Evolutionary conservation across 495 filamentous ascomycete species (phyloP), one percentile per base, ranked within the genome.

Genomic region (Aspergillus bridgeri): DNA sequence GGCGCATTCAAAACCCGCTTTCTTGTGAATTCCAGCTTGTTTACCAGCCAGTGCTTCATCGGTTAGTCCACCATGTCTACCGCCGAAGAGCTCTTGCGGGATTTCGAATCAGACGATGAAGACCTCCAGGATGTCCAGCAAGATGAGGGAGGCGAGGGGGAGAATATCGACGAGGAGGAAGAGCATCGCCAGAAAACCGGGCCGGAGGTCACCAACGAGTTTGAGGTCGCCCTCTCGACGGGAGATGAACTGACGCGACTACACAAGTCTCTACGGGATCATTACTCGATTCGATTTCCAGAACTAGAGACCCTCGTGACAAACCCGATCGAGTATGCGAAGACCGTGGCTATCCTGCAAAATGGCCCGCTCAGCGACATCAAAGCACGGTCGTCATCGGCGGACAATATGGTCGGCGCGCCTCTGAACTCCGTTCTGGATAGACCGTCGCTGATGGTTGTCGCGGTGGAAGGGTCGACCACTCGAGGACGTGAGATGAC

Each of bases 301-400:
- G 93, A 97, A 73, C 83, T 98, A n/a, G 94, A 98, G 73, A 92
- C 89, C 18, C 83, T 98, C 42, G 86, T 98, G 64, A 89, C 86
- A 60, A 96, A 89, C 65, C 90, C 94, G 6, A 79, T 98, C 59
- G 91, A 98, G 65, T 98, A 97, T 75, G 91, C 94, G 15, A 96
- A 96, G 73, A 91, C 90, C 1, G 94, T 98, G 9, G 89, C 91
- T 1, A 94, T 97, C 63, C 83, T 98, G 63, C 86, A 89, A 63
- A 98, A 98, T 76, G 91, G 90, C 11, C 91, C 95, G 11, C 83
- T 98, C 78, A 89, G 96, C 66, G 86, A 89, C 56, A 91, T 98
- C 71, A 93, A 91, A 68, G 71, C 79, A 2, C 75, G 96, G 38
- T 75, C 81, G 1, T 84, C 85, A 4, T 88, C 83, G 22, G 70